phyloP scores from a whole-genome alignment of 169 alveolate species.

The Plasmodium yoelii region DNA sequence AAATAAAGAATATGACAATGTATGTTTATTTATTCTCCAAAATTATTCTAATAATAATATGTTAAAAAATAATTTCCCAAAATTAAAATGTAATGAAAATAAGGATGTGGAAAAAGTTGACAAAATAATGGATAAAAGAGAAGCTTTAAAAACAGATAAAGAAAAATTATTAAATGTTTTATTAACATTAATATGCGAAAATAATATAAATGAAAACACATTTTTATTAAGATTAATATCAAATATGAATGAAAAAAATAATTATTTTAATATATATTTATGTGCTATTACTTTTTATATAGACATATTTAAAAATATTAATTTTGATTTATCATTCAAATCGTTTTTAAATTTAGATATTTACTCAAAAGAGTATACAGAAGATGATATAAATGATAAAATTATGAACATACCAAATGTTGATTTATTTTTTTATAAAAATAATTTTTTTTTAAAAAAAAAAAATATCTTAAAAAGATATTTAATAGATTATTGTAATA shows the following conservation, averaged over 20 bases:
- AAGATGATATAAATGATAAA: neutral
- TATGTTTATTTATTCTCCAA: neutral
- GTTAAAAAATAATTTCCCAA: neutral
- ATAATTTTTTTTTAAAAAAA: slow-evolving; percentile 25
- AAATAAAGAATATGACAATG: neutral
- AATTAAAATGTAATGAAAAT: neutral
- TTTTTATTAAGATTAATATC: slow-evolving; percentile 47
- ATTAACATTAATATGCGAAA: slow-evolving; percentile 36
- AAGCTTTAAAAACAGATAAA: neutral
- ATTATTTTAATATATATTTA: slow-evolving; percentile 46
- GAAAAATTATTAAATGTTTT: slow-evolving; percentile 25
- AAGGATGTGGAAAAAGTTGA: neutral
- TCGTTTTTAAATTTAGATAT: slow-evolving; percentile 11
- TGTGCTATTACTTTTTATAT: slow-evolving; percentile 39
- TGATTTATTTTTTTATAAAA: slow-evolving; percentile 35
- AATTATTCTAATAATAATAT: neutral
- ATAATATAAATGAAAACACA: slow-evolving; percentile 35
- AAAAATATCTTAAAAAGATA: slow-evolving; percentile 23
- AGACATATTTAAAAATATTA: slow-evolving; percentile 38
- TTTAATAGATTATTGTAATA: slow-evolving; percentile 19
- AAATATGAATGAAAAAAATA: neutral
- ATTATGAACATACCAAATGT: neutral
- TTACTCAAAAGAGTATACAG: neutral
- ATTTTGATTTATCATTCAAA: slow-evolving; percentile 6
- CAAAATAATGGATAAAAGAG: neutral